Evolutionary conservation across 2,329 filamentous ascomycete genomes (phyloP), one percentile per base, ranked within the genome.

Genomic region (Penicillium paneum): DNA sequence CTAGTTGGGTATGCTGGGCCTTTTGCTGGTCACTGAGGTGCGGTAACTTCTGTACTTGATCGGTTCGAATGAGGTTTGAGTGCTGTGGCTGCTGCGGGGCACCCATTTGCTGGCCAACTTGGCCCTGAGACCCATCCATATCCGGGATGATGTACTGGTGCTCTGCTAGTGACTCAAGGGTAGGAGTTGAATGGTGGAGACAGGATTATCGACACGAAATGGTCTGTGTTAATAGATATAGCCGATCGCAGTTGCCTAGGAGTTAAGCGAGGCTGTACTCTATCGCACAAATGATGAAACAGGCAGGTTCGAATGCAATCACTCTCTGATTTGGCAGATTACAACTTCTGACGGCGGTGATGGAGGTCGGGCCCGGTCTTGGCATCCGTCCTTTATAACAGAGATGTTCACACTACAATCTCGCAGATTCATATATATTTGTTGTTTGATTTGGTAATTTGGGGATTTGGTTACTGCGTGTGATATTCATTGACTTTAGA

Each of bases 1-100:
- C 77, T 19, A 80, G 73, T 45, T 76, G 71, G 54, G 79, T 79
- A 64, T 84, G 83, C 60, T 81, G 78, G 41, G 76, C 69, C 70
- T 84, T 85, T 62, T 81, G 78, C 45, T 78, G 71, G 8, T 82
- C 79, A 56, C 71, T 79, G 29, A 86, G 72, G 67, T 79, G 75
- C 5, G 79, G 79, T 6, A 83, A 72, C 54, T 76, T 76, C 56
- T 78, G 76, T 48, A 83, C 79, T 56, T 82, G 78, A 53, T 80
- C 77, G 29, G 80, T 79, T 41, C 76, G 76, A 60, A 83, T 81
- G 45, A 80, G 65, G 50, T 76, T 74, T 6, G 74, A 72, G 45
- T 76, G 72, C 60, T 77, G 74, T 57, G 73, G 72, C 58, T 71
- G 70, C 8, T 71, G 70, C 8, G 64, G 62, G 13, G 68, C 65